Percentiles rank a stretch among this genome's conserved stretches.
Evolutionary conservation across 164 flowering plant species (phyloP).

Genomic region (Aristolochia californica): DNA sequence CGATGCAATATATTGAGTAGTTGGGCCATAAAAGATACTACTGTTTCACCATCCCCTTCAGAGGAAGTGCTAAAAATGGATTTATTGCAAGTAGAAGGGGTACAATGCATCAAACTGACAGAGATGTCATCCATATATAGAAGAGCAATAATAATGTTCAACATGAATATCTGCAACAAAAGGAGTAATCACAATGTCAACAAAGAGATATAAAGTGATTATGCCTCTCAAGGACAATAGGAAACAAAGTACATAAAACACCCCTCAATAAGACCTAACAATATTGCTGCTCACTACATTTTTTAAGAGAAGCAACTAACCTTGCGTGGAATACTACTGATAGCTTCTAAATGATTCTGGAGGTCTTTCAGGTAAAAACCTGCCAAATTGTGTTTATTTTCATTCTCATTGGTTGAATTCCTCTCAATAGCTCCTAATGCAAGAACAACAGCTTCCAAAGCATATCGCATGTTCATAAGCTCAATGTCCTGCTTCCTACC

Average conservation of each 20-base stretch:
- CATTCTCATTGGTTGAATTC: slow-evolving; percentile 31
- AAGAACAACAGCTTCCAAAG: slow-evolving; percentile 68
- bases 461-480: slow-evolving; percentile 98
- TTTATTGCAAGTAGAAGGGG: slow-evolving; percentile 23
- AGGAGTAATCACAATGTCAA: neutral
- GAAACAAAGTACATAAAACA: too few species aligned
- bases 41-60: slow-evolving; percentile 60
- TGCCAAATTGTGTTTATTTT: slow-evolving; percentile 29
- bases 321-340: slow-evolving; percentile 72
- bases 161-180: slow-evolving; percentile 66
- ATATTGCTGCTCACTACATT: too few species aligned
- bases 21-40: slow-evolving; percentile 55
- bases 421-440: slow-evolving; percentile 78
- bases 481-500: slow-evolving; percentile 88
- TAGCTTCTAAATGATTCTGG: slow-evolving; percentile 63
- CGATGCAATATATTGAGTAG: slow-evolving; percentile 54
- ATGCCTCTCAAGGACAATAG: too few species aligned
- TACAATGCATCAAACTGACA: slow-evolving; percentile 28
- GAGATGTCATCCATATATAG: slow-evolving; percentile 73
- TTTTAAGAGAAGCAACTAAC: slow-evolving; percentile 21
- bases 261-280: too few species aligned
- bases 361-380: slow-evolving; percentile 53
- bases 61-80: slow-evolving; percentile 18
- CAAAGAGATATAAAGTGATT: too few species aligned
- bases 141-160: slow-evolving; percentile 73